Conservation (phyloP, 495 filamentous ascomycete genomes). For the Daldinia decipiens region DNA sequence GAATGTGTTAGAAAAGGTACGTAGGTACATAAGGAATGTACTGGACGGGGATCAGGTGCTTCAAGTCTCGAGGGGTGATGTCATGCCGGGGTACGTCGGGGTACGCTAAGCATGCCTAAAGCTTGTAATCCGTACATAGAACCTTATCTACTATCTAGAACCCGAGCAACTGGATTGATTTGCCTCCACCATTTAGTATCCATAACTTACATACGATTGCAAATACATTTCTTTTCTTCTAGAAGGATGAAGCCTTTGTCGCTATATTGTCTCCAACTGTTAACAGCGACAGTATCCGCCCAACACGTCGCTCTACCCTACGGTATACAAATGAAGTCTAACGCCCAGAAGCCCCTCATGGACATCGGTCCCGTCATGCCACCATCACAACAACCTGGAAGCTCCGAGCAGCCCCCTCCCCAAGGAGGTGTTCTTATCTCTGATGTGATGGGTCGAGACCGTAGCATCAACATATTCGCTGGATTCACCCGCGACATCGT, state of each 20-base stretch:
- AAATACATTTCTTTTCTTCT: constrained; percentile 3
- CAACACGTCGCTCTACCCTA: constrained; percentile 31
- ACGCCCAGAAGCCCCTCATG: constrained; percentile 52
- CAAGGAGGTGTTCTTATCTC: constrained; percentile 69
- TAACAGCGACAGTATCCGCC: constrained; percentile 34
- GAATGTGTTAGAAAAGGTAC: neutral
- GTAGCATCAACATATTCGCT: constrained; percentile 87
- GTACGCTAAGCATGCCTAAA: constrained; percentile 21
- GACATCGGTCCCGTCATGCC: constrained; percentile 51
- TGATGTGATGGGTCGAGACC: constrained; percentile 85
- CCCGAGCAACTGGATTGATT: constrained; percentile 11
- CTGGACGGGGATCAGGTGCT: constrained; percentile 15
- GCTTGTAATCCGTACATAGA: no score
- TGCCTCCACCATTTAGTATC: neutral
- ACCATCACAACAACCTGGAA: constrained; percentile 45
- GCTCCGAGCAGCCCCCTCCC: constrained; percentile 55
- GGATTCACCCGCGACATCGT: constrained; percentile 85
- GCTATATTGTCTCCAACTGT: constrained; percentile 28
- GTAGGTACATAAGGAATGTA: neutral
- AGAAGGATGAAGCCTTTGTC: constrained; percentile 37
- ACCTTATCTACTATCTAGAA: constrained; percentile 3
- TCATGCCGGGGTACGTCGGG: constrained; percentile 21
- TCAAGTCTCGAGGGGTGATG: constrained; percentile 24
- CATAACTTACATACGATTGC: neutral
- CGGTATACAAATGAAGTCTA: constrained; percentile 25